Evolutionary conservation across 495 filamentous ascomycete genomes (phyloP).

Genomic region (Daldinia childiae): DNA sequence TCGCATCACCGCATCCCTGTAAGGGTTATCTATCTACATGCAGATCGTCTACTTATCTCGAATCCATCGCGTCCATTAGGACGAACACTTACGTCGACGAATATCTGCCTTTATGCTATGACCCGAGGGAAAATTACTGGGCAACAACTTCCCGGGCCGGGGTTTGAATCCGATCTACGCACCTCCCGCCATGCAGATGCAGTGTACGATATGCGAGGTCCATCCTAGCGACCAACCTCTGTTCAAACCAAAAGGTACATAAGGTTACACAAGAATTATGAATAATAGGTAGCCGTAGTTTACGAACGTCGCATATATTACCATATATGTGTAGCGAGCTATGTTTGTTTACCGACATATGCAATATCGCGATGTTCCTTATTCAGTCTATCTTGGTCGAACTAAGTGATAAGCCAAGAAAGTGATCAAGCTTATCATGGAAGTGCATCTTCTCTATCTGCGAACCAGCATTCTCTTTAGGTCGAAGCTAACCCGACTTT

Average conservation of each 20-base stretch:
- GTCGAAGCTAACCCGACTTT: neutral
- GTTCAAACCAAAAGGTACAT: slow-evolving; percentile 10
- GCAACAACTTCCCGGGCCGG: slow-evolving; percentile 32
- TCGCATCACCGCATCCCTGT: slow-evolving; percentile 30
- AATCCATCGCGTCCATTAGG: slow-evolving; percentile 14
- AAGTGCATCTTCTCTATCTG: neutral
- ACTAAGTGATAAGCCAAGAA: neutral
- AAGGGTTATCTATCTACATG: slow-evolving; percentile 33
- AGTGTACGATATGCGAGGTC: slow-evolving; percentile 34
- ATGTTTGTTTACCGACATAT: slow-evolving; percentile 6
- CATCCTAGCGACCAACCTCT: slow-evolving; percentile 16
- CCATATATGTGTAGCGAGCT: slow-evolving; percentile 6
- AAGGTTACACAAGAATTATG: slow-evolving; percentile 25
- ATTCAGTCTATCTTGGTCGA: neutral
- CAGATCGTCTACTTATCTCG: slow-evolving; percentile 27
- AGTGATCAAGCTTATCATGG: neutral
- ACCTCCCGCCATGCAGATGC: slow-evolving; percentile 34
- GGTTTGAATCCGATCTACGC: slow-evolving; percentile 36
- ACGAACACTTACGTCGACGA: slow-evolving; percentile 21
- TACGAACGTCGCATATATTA: slow-evolving; percentile 2
- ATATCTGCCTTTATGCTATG: slow-evolving; percentile 19
- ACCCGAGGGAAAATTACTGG: slow-evolving; percentile 30
- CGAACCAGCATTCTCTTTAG: slow-evolving; percentile 6
- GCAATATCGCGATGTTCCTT: slow-evolving; percentile 6
- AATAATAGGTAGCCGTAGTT: slow-evolving; percentile 4